Evolutionary conservation across 2,329 filamentous ascomycete species (phyloP).

Genomic region (Penicillium sp.): DNA sequence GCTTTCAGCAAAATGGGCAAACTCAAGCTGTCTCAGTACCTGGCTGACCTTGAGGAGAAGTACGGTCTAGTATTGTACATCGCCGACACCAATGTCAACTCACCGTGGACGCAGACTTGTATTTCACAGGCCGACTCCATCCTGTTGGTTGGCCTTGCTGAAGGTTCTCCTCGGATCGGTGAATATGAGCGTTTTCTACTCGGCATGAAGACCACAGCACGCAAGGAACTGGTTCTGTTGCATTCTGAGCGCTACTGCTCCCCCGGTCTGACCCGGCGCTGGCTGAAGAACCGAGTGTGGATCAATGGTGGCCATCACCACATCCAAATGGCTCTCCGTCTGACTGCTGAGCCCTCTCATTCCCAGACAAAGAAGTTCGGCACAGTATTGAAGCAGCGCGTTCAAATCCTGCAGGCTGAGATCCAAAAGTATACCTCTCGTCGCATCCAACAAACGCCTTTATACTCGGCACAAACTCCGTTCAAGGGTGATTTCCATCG

Average conservation of each 20-base stretch:
- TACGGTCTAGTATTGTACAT: slow-evolving; percentile 94
- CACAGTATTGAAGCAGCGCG: slow-evolving; percentile 81
- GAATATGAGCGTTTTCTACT: slow-evolving; percentile 96
- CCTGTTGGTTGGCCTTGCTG: slow-evolving; percentile 83
- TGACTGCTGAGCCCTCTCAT: slow-evolving; percentile 72
- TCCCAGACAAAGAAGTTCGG: slow-evolving; percentile 75
- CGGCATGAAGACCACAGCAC: slow-evolving; percentile 93
- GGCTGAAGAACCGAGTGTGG: slow-evolving; percentile 92
- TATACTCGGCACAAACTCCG: slow-evolving; percentile 87
- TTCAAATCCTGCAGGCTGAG: slow-evolving; percentile 92
- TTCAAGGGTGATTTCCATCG: slow-evolving; percentile 98
- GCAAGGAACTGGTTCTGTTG: slow-evolving; percentile 86
- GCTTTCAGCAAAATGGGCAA: slow-evolving; percentile 98
- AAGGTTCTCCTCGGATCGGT: slow-evolving; percentile 83
- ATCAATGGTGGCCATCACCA: slow-evolving; percentile 98
- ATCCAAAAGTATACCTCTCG: slow-evolving; percentile 97
- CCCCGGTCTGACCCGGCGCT: slow-evolving; percentile 80
- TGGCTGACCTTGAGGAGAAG: slow-evolving; percentile 95
- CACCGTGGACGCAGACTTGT: slow-evolving; percentile 97
- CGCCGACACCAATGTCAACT: slow-evolving; percentile 93
- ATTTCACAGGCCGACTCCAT: slow-evolving; percentile 97
- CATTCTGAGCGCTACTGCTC: slow-evolving; percentile 85
- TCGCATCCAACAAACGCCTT: slow-evolving; percentile 80
- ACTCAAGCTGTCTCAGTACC: slow-evolving; percentile 88
- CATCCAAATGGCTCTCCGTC: slow-evolving; percentile 88